These are phyloP conservation scores for Incumbomyces lentus DNA, from an alignment of 2,329 filamentous ascomycete genomes.

Conservation along the genomic window DNA sequence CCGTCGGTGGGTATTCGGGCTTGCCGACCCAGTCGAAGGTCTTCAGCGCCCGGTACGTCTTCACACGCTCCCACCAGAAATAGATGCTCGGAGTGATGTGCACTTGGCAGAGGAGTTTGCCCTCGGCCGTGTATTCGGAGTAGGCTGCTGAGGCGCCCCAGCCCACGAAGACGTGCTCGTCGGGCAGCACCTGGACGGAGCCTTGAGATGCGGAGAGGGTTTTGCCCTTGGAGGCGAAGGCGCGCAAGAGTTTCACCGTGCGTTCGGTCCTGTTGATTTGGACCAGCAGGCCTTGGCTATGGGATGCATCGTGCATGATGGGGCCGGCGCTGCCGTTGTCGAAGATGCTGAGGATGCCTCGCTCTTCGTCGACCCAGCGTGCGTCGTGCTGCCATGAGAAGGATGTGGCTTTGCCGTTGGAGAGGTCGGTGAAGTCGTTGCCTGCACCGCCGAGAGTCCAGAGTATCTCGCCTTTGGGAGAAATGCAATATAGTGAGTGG, in stretches of 20 bases:
- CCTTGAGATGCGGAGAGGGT: constrained; percentile 33
- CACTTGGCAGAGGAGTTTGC: constrained; percentile 41
- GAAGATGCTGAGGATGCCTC: constrained; percentile 28
- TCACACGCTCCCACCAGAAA: constrained; percentile 28
- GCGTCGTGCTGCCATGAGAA: constrained; percentile 46
- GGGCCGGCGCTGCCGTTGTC: constrained; percentile 27
- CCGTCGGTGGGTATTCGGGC: constrained; percentile 27
- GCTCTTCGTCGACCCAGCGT: constrained; percentile 27
- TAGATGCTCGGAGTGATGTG: constrained; percentile 34
- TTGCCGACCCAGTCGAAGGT: constrained; percentile 39
- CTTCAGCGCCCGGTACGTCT: constrained; percentile 47
- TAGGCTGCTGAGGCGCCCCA: constrained; percentile 42
- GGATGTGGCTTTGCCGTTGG: constrained; percentile 33
- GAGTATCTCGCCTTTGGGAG: constrained; percentile 35
- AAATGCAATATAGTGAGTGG: constrained; percentile 33
- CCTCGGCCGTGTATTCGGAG: constrained; percentile 35
- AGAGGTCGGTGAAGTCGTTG: constrained; percentile 34
- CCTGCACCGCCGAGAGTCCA: constrained; percentile 43
- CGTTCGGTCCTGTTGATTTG: constrained; percentile 30
- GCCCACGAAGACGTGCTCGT: constrained; percentile 37
- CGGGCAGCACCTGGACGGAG: constrained; percentile 31
- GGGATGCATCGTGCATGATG: constrained; percentile 17
- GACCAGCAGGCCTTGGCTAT: constrained; percentile 37
- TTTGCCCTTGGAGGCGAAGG: constrained; percentile 31
- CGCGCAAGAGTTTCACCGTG: constrained; percentile 34